These are phyloP conservation scores for Verticillium albo-atrum DNA, from an alignment of 2,329 filamentous ascomycete genomes.

Conservation along the genomic window DNA sequence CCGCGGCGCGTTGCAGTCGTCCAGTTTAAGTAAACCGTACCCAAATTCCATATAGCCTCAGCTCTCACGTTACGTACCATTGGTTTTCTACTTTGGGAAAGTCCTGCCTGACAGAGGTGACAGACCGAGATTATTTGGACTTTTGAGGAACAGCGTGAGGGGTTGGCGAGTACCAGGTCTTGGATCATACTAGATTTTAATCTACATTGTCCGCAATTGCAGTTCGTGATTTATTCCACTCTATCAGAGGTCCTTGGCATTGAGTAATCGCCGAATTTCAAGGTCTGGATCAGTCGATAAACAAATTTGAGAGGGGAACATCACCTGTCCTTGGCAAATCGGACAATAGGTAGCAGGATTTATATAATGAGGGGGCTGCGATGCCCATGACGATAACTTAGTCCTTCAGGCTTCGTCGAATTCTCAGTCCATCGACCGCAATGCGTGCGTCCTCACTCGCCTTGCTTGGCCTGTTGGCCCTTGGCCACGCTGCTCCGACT, in stretches of 20 bases:
- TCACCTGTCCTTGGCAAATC: too few species aligned
- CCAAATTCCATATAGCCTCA: not conserved
- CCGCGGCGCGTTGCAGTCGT: not conserved
- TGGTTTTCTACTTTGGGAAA: not conserved
- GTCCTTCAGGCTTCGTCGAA: not conserved
- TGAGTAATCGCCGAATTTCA: not conserved
- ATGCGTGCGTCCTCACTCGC: not conserved
- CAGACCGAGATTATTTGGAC: not conserved
- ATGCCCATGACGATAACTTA: not conserved
- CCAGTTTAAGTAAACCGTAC: not conserved
- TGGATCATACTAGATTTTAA: not conserved
- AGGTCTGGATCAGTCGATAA: too few species aligned
- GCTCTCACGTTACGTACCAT: not conserved
- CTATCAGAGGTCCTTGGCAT: not conserved
- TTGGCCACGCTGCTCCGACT: constrained; percentile 3
- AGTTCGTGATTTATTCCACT: not conserved
- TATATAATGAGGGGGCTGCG: not conserved
- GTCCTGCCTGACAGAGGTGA: not conserved
- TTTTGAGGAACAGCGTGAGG: not conserved
- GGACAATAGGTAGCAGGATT: too few species aligned
- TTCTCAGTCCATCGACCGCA: not conserved
- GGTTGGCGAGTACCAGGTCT: not conserved
- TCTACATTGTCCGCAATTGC: not conserved
- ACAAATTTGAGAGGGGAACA: too few species aligned
- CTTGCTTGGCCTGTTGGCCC: not conserved